Evolutionary conservation across 257 asterid species (phyloP).

Genomic region (Penstemon barbatus): DNA sequence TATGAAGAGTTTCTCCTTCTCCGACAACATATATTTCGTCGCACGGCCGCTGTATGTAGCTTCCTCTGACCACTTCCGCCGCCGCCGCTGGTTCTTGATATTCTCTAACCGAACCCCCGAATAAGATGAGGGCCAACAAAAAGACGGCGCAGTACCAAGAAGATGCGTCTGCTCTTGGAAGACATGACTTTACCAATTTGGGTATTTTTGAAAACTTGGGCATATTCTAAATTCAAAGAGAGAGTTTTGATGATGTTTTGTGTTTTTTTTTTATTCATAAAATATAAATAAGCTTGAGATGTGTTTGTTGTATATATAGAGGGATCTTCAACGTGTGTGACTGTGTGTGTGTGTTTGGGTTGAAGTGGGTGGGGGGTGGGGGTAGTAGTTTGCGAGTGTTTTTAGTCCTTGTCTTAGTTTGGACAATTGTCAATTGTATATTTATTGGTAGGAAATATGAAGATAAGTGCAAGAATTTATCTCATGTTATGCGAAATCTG

Average conservation of each 20-base stretch:
- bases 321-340: too few species aligned
- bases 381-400: too few species aligned
- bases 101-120: constrained; percentile 30
- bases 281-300: too few species aligned
- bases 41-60: constrained; percentile 28
- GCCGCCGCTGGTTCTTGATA: constrained; percentile 11
- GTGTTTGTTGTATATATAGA: too few species aligned
- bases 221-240: constrained; percentile 1
- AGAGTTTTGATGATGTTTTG: neutral
- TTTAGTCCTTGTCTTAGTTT: too few species aligned
- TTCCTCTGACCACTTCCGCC: constrained; percentile 17
- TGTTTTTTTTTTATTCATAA: too few species aligned
- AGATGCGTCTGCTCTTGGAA: constrained; percentile 33
- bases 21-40: constrained; percentile 33
- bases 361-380: too few species aligned
- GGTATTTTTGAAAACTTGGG: neutral
- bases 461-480: too few species aligned
- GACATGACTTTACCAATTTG: neutral
- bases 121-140: constrained; percentile 31
- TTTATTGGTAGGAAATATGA: too few species aligned
- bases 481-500: too few species aligned
- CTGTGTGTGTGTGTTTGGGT: too few species aligned
- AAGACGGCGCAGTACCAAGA: constrained; percentile 41
- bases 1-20: constrained; percentile 43
- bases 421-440: too few species aligned